Base-by-base conservation (phyloP, 768 basidiomycete genomes). In the Pholiota microspora region DNA sequence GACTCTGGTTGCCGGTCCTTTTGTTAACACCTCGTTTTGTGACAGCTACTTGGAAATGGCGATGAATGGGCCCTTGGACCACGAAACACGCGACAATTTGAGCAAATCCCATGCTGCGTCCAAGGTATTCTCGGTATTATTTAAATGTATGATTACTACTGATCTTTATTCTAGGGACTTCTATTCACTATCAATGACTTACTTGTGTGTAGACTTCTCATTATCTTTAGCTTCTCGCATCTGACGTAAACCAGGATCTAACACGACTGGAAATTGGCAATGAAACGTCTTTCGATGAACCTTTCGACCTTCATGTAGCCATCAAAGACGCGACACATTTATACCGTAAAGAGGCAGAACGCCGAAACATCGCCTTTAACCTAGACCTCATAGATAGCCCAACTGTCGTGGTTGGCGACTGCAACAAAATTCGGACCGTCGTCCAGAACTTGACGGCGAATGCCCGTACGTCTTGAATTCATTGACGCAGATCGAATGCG, bases 121-220 rank as follows among this genome's bases (percentile, higher is more conserved):
- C 0, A 89, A 89, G 71, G 85, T 80, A 48, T 56, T 54, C n/a
- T n/a, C n/a, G n/a, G 58, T 10, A 10, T 9, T 25, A 34, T 31
- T 0, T 12, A 25, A 21, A 18, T 35, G 10, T 53, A 5, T 16
- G 49, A 7, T 35, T 27, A 48, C 45, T 51, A 7, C 32, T 27
- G 48, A 24, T 42, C 45, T 31, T 12, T 46, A 49, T 28, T 46
- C 21, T 62, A 84, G 84, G 83, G 83, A 54, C 70, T 92, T 18
- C 70, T 92, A 3, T 92, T 90, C 71, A 89, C 89, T 3, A 90
- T 92, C 68, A 92, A 92, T 65, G 89, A 92, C 68, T 72, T 92
- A 8, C 73, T 92, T 62, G 82, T 84, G 50, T 12, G 73, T 59
- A 10, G 13, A 24, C 18, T 18, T 32, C 7, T 8, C 23, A 7